These are phyloP conservation scores for Diospyros kaki DNA, from an alignment of 148 eudicot species.

Conservation along the genomic window DNA sequence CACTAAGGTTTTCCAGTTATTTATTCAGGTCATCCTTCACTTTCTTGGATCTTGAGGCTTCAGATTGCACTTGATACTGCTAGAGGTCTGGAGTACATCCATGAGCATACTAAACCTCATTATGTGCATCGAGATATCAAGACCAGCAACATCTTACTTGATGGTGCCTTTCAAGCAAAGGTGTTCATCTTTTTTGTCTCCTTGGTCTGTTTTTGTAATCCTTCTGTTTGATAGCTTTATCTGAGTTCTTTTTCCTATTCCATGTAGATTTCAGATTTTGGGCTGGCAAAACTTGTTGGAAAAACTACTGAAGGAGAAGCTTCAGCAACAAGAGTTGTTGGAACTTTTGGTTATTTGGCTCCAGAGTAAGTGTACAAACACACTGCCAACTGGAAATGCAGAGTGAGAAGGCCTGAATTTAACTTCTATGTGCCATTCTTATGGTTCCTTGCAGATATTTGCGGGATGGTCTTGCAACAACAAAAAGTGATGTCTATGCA, in stretches of 20 bases:
- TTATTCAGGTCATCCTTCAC: constrained; percentile 69
- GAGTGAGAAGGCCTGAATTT: not conserved
- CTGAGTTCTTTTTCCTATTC: constrained; percentile 14
- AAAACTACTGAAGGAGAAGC: constrained; percentile 72
- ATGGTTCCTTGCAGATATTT: constrained; percentile 53
- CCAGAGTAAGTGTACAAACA: constrained; percentile 67
- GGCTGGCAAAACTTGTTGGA: constrained; percentile 86
- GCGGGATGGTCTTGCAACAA: constrained; percentile 87
- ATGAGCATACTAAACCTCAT: constrained; percentile 96
- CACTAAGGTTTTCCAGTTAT: not conserved
- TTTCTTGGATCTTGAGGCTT: constrained; percentile 97
- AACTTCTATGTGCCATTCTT: constrained; percentile 10
- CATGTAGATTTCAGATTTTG: constrained; percentile 87
- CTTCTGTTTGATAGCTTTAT: not conserved
- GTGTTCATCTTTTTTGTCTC: constrained; percentile 27
- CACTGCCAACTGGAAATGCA: not conserved
- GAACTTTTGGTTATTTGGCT: constrained; percentile 95
- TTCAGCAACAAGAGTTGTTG: constrained; percentile 90
- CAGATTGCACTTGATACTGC: constrained; percentile 97
- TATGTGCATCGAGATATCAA: constrained; percentile 98
- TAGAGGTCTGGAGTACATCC: constrained; percentile 93
- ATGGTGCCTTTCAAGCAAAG: constrained; percentile 89
- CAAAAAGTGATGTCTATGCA: constrained; percentile 89
- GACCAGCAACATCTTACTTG: constrained; percentile 91
- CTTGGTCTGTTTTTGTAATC: not conserved